Evolutionary conservation across 148 eudicot species (phyloP), one percentile per base, ranked within the genome.

Genomic region (Vaccinium corymbosum): DNA sequence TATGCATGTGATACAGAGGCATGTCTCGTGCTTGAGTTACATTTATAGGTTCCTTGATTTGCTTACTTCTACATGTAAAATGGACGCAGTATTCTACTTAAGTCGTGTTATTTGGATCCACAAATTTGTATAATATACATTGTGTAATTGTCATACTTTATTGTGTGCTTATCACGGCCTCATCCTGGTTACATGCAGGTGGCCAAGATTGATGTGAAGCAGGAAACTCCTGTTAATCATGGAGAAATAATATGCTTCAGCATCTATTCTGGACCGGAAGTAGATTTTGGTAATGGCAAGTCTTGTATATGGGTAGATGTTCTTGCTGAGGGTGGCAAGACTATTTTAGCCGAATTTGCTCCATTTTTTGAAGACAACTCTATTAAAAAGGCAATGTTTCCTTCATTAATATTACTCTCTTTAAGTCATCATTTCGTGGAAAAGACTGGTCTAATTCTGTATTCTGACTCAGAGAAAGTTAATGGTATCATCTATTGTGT

Each of bases 1-100:
- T 93, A 94, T 88, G 99, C 99, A 57, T 97, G 99, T 87, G 99
- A 97, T 85, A 97, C 99, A 51, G 99, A 97, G 98, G 99, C 84
- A 90, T 86, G 91, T 83, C 55, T 59, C 83, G 9, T 81, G 71
- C 79, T 78, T 83, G 3, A 84, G 68, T 53, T 84, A 16, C 51
- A 25, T 50, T 51, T 77, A 77, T 77, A n/a, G 25, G 80, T 50
- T 77, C 35, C 27, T 77, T 15, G 4, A 77, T 4, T 50, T 76
- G 10, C 9, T 50, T n/a, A 10, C 25, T 76, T 76, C 15, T 76
- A 55, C 56, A 48, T 76, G 38, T 57, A 77, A 77, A 22, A 77
- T 77, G 80, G 57, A 51, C 10, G 32, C 38, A 50, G 59, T 22
- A 77, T 51, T 50, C 59, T 77, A 66, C 84, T 83, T 53, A 48